Evolutionary conservation across 148 eudicot genomes (phyloP), one percentile per base, ranked within the genome.

Genomic region (Mesembryanthemum crystallinum): DNA sequence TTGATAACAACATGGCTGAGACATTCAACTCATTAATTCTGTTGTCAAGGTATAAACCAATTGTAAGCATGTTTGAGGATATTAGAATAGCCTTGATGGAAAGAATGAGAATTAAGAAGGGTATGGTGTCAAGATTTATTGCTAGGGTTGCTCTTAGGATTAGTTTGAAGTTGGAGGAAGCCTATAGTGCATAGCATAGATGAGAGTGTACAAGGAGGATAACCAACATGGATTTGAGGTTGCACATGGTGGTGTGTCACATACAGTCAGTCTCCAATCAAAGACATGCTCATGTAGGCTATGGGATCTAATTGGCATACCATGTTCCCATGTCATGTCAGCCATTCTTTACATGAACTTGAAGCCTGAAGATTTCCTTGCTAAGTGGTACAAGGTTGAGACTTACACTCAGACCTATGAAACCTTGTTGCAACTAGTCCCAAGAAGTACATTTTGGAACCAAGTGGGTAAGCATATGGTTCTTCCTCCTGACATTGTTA

Each of bases 361-460:
- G 17, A 11, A n/a, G 20, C 71, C 20, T 0, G 32, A 67, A 45
- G 25, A 67, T 2, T 67, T 21, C 21, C 42, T 67, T 0, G 30
- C 71, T 23, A 67, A 67, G 13, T 67, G 71, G 71, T 67, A 67
- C 27, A 67, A 27, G n/a, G 29, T 42, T 7, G 14, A 42, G n/a
- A 67, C 55, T 39, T 64, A 64, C n/a, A 30, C 6, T 7, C 42
- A 64, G 29, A 64, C 67, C 3, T 67, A 67, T 42, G 23, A 30
- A 4, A 67, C 24, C 47, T 24, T 42, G 30, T 43, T 67, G 17
- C 21, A 42, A 13, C 71, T 1, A 7, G 71, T 67, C n/a, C 71
- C 18, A 9, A 54, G 55, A 11, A 7, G 52, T 4, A 67, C 54
- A 15, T 67, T n/a, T 42, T 67, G 71, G 71, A 29, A 67, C n/a